These are phyloP conservation scores for Medicago lupulina DNA, from an alignment of 306 rosid species.

Conservation along the genomic window DNA sequence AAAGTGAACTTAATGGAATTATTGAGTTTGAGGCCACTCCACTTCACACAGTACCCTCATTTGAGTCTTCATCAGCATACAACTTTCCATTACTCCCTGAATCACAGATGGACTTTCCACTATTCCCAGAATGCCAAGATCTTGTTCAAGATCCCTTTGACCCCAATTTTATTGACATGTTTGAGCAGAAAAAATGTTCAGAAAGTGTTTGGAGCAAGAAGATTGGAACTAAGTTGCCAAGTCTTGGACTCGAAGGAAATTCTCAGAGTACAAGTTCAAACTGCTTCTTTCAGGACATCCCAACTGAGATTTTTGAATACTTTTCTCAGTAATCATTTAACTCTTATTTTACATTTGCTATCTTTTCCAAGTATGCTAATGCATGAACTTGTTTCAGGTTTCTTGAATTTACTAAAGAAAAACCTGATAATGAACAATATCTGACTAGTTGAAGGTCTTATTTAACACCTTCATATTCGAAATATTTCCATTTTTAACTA, in stretches of 20 bases:
- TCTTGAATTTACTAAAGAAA: constrained; percentile 19
- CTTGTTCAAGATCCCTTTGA: constrained; percentile 39
- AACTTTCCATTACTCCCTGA: constrained; percentile 45
- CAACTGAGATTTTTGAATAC: constrained; percentile 59
- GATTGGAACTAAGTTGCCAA: constrained; percentile 39
- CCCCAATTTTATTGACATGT: constrained; percentile 32
- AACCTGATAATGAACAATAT: not conserved
- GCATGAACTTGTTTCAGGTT: constrained; percentile 24
- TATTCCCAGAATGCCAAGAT: constrained; percentile 43
- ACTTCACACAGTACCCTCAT: constrained; percentile 44
- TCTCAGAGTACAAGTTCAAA: constrained; percentile 37
- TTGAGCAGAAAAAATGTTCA: constrained; percentile 39
- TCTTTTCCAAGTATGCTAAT: constrained; percentile 11
- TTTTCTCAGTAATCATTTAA: constrained; percentile 32
- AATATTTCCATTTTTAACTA: not conserved
- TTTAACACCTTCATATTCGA: not conserved
- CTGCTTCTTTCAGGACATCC: constrained; percentile 53
- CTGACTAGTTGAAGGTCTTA: not conserved
- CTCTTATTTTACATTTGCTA: constrained; percentile 18
- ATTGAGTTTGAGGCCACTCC: constrained; percentile 41
- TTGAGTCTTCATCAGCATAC: constrained; percentile 49
- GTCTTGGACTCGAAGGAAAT: constrained; percentile 41
- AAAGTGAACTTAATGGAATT: constrained; percentile 28
- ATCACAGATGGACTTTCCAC: constrained; percentile 44
- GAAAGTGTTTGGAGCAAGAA: constrained; percentile 40